Base-by-base conservation (phyloP, 441 rosid species). In the Eruca vesicaria region DNA sequence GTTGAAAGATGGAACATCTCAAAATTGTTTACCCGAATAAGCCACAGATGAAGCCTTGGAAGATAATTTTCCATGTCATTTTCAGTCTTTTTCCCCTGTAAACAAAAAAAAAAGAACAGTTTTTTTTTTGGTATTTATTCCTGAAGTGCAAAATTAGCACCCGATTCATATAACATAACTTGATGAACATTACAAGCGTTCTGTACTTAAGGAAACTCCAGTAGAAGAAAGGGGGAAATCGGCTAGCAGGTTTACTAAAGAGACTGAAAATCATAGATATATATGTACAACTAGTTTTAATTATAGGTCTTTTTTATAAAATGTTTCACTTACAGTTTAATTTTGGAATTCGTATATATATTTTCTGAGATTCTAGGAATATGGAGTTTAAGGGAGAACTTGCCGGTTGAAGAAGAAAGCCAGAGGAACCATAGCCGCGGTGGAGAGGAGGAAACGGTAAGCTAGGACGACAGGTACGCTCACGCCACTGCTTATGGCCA, bases 341-440 rank as follows among this genome's bases (percentile, higher is more conserved):
- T 3, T 50, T 7, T 18, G 56, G 56, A 18, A 50, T 18, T 50
- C 23, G 56, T 8, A 50, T 7, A 8, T 50, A 50, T 18, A 50
- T 1, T 19, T 52, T 23, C 57, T 9, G 57, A 50, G 23, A 7
- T 18, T 53, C 29, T 20, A 53, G 20, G 29, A 20, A 53, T 53
- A 20, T 55, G 3, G 14, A 55, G 63, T 16, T 19, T 60, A 18
- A 14, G 6, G 26, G 26, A 23, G 26, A 53, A 50, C 41, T 23
- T 66, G 69, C 87, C 83, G 69, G 60, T 84, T 80, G 14, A 75
- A 14, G 69, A 84, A 50, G 12, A 80, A 19, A 10, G 88, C 88
- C 41, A 80, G 64, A n/a, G 84, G 87, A 50, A 74, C 63, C 81
- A 84, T 72, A n/a, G 80, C 15, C 1, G 32, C 81, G 0, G 83